Percentiles rank a stretch among this genome's conserved stretches.
These are phyloP conservation scores for Phaeosphaeria sp. DNA, from an alignment of 2,329 filamentous ascomycete genomes.

Conservation along the genomic window DNA sequence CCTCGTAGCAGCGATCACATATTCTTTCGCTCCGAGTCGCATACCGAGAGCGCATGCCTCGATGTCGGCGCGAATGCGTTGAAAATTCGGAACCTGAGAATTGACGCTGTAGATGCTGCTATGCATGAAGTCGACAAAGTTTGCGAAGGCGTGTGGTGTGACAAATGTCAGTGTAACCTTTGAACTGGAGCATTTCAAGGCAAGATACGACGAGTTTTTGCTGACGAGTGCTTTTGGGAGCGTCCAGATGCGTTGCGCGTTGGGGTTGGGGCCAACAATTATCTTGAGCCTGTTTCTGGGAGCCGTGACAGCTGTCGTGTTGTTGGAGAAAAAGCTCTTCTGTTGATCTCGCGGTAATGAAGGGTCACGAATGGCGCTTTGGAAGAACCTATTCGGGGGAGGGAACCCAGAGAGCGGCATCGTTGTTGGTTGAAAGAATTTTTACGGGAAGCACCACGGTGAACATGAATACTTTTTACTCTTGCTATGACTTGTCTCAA, in stretches of 20 bases:
- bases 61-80: slow-evolving; percentile 8
- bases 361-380: neutral
- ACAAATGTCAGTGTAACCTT: slow-evolving; percentile 1
- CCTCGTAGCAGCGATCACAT: slow-evolving; percentile 15
- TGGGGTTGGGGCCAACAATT: slow-evolving; percentile 7
- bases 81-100: slow-evolving; percentile 10
- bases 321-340: neutral
- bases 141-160: slow-evolving; percentile 14
- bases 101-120: slow-evolving; percentile 28
- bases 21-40: slow-evolving; percentile 8
- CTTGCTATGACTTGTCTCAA: neutral
- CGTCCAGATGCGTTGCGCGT: slow-evolving; percentile 13
- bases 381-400: neutral
- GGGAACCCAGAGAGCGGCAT: neutral
- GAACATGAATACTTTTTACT: neutral
- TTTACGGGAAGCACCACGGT: neutral
- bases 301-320: neutral
- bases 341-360: neutral
- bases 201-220: slow-evolving; percentile 12
- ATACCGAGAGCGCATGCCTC: slow-evolving; percentile 17
- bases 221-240: slow-evolving; percentile 12
- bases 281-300: slow-evolving; percentile 9
- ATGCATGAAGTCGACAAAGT: slow-evolving; percentile 24
- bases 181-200: neutral
- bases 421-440: neutral